Percentiles rank a stretch among this genome's conserved stretches.
Evolutionary conservation across 2,329 filamentous ascomycete genomes (phyloP).

Genomic region (Trichoderma koningii): DNA sequence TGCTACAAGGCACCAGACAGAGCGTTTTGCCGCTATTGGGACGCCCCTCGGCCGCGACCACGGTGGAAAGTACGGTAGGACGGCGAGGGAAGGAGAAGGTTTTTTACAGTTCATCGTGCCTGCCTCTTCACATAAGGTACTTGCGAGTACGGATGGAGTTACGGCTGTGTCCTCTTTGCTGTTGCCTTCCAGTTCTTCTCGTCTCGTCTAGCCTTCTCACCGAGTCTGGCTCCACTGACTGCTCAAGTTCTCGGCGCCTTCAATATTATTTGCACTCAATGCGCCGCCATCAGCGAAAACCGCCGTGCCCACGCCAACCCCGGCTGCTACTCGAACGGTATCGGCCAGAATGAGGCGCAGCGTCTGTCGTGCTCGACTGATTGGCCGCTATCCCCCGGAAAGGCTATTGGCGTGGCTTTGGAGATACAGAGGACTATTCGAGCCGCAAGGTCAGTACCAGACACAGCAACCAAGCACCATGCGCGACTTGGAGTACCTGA

Average conservation of each 20-base stretch:
- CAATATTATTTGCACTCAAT: not conserved
- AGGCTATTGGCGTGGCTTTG: constrained; percentile 7
- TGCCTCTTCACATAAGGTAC: not conserved
- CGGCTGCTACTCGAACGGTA: constrained; percentile 25
- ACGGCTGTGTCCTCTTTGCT: not conserved
- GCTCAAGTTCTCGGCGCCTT: not conserved
- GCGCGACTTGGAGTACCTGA: not conserved
- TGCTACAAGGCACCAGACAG: not conserved
- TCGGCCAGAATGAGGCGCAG: constrained; percentile 36
- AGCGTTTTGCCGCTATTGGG: constrained; percentile 5
- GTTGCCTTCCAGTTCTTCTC: not conserved
- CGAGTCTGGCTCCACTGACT: constrained; percentile 11
- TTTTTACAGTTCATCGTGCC: constrained; percentile 9
- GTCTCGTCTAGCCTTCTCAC: not conserved
- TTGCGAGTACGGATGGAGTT: too few relatives aligned
- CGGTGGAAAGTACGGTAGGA: constrained; percentile 25
- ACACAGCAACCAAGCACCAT: not conserved
- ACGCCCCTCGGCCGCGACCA: constrained; percentile 18
- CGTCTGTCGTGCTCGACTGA: constrained; percentile 37
- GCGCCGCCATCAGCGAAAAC: not conserved
- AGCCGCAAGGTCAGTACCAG: not conserved
- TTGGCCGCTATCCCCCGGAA: constrained; percentile 37
- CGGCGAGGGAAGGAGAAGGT: constrained; percentile 9
- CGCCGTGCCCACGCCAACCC: constrained; percentile 2
- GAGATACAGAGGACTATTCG: not conserved